phyloP scores from a whole-genome alignment of 108 stramenopile species.

The Epithemia pelagica region DNA sequence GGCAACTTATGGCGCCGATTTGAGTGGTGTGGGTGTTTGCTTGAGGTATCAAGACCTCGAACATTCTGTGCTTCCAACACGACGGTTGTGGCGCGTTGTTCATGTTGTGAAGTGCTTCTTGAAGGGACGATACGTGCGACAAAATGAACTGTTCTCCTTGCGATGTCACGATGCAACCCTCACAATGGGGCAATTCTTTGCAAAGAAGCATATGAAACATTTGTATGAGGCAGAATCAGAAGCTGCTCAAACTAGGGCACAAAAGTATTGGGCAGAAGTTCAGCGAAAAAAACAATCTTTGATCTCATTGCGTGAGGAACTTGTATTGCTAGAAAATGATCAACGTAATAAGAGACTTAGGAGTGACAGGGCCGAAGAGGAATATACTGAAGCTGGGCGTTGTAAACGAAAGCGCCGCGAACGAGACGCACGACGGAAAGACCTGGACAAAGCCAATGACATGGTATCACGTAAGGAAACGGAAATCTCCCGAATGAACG shows the following conservation, averaged over 20 bases:
- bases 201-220: not conserved
- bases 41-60: not conserved
- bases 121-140: not conserved
- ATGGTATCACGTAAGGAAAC: not conserved
- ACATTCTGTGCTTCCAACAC: not conserved
- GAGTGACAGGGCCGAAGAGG: too few relatives aligned
- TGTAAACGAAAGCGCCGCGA: not conserved
- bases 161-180: not conserved
- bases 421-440: too few relatives aligned
- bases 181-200: not conserved
- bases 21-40: not conserved
- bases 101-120: not conserved
- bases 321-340: too few relatives aligned
- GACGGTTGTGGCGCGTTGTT: not conserved
- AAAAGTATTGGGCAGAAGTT: not conserved
- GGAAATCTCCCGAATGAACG: not conserved
- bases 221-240: not conserved
- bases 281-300: not conserved
- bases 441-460: not conserved
- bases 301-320: not conserved
- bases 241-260: not conserved
- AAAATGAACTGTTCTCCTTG: not conserved
- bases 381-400: not conserved
- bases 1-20: not conserved
- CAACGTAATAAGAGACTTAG: too few relatives aligned